Evolutionary conservation across 1,284 basidiomycete species (phyloP), one percentile per base, ranked within the genome.

Genomic region (Fomitiporia mediterranea): DNA sequence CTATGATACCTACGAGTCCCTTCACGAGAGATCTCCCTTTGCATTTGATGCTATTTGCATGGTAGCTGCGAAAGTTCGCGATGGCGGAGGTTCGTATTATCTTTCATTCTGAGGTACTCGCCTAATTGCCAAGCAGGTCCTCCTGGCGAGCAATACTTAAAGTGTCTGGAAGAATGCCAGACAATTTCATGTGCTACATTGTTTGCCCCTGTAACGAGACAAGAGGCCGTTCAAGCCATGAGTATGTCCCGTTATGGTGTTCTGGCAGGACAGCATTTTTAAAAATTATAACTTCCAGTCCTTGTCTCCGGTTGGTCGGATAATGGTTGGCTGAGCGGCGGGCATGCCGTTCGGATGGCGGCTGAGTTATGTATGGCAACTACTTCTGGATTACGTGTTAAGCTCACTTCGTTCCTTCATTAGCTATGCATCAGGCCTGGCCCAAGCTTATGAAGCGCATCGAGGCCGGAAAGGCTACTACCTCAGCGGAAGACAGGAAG

Each of bases 291-390:
- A 28, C 9, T 30, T 49, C 34, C 58, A 92, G 90, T 93, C 54
- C 76, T 94, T 49, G 83, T 94, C 13, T 88, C 92, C 23, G 91
- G 91, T 5, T 95, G 92, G 87, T 91, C 89, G 11, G 90, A 94
- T 62, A 90, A 91, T 63, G 92, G 91, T 1, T 96, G 93, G 93
- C 71, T 95, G 23, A 89, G 89, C 62, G 90, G 91, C 4, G 91
- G 91, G 4, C 92, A 95, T 71, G 93, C 93, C 15, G 91, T 95
- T 15, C 81, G 93, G 54, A 94, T 96, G 91, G 93, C 91, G 19
- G 83, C 94, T 74, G 93, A 96, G 67, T 77, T 94, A 55, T 88
- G 88, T 88, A 66, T 70, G 84, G 69, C 17, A 13, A 44, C 8
- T 49, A 34, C n/a, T 34, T 30, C 44, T 23, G 35, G 53, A 56